Percentiles rank a stretch among this genome's conserved stretches.
Evolutionary conservation across 495 filamentous ascomycete species (phyloP).

Genomic region (Neurospora sp.): DNA sequence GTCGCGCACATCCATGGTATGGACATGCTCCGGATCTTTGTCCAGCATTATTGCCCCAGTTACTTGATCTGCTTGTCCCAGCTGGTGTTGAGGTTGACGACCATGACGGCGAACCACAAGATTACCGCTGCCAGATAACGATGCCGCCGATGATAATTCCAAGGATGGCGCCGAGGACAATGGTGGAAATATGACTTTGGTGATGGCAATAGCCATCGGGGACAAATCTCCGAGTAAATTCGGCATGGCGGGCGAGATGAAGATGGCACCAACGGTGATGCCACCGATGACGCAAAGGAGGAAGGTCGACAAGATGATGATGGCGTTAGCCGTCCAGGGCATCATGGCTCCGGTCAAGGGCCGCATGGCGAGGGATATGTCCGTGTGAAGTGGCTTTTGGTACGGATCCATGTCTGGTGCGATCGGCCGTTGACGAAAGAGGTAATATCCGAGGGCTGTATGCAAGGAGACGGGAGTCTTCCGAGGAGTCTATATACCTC

Average conservation of each 20-base stretch:
- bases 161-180: background rate
- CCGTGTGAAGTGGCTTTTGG: too few species aligned
- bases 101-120: too few species aligned
- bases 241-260: background rate
- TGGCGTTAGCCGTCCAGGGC: background rate
- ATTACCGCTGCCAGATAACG: background rate
- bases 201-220: background rate
- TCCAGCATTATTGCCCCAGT: too few species aligned
- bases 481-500: too few species aligned
- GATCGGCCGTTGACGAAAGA: background rate
- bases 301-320: background rate
- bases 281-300: background rate
- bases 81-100: too few species aligned
- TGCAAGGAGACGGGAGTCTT: too few species aligned
- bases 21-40: constrained; percentile 61
- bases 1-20: constrained; percentile 77
- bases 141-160: background rate
- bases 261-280: background rate
- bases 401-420: background rate
- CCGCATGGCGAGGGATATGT: background rate
- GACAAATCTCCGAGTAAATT: background rate
- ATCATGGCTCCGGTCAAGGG: background rate
- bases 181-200: background rate
- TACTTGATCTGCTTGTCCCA: too few species aligned
- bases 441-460: too few species aligned